Evolutionary conservation across 257 asterid species (phyloP).

Genomic region (Vinca minor): DNA sequence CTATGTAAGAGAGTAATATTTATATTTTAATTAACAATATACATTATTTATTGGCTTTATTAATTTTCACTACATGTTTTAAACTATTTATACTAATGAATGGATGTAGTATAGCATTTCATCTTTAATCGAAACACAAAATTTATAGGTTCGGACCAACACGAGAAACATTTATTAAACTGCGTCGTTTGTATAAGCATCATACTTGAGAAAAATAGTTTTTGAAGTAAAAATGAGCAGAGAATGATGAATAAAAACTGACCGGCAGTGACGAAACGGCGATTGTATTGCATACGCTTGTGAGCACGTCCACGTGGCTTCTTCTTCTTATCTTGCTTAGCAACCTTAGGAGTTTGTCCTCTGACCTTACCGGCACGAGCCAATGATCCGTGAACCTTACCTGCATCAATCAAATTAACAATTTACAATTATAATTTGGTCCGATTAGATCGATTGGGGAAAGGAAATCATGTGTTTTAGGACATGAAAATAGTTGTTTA

Average conservation of each 20-base stretch:
- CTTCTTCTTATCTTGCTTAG: slow-evolving; percentile 87
- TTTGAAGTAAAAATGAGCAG: background rate
- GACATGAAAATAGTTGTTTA: background rate
- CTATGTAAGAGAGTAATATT: too few relatives aligned
- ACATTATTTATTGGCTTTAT: too few relatives aligned
- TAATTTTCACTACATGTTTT: too few relatives aligned
- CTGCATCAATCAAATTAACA: slow-evolving; percentile 24
- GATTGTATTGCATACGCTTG: slow-evolving; percentile 83
- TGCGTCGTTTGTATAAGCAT: too few relatives aligned
- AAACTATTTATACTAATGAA: too few relatives aligned
- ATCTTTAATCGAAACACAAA: too few relatives aligned
- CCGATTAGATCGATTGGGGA: background rate
- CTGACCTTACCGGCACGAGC: slow-evolving; percentile 97
- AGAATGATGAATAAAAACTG: background rate
- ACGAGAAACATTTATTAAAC: too few relatives aligned
- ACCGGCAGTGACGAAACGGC: slow-evolving; percentile 95
- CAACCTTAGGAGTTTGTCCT: slow-evolving; percentile 84
- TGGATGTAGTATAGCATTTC: too few relatives aligned
- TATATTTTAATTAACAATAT: too few relatives aligned
- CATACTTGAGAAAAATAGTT: background rate
- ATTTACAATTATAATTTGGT: background rate
- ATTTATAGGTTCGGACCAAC: too few relatives aligned
- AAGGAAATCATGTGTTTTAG: too few relatives aligned
- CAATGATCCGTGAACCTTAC: slow-evolving; percentile 94
- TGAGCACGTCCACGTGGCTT: slow-evolving; percentile 89